Evolutionary conservation across 495 filamentous ascomycete species (phyloP), one percentile per base, ranked within the genome.

Genomic region (Talaromyces trachyspermus): DNA sequence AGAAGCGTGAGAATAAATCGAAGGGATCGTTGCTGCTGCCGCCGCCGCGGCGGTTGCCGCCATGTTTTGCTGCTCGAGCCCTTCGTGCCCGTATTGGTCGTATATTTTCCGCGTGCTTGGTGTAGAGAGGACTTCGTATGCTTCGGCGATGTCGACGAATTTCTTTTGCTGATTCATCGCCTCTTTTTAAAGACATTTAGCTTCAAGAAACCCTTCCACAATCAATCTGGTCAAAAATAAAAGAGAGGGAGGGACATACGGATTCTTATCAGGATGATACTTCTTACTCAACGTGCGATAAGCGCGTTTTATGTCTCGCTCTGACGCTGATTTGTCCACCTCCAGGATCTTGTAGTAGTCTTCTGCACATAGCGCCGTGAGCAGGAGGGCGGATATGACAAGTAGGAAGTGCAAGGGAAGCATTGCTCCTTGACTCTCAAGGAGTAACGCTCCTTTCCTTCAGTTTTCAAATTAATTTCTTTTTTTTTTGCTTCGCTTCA

Each of bases 221-320:
- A 12, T 36, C 22, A 40, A 43, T 5, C 8, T 15, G 20, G 32
- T 30, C 24, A 50, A 22, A 42, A 17, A 49, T 11, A 53, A 27
- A 38, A 38, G 22, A 51, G 24, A 27, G 35, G 32, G 36, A 24
- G 41, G 20, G 43, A 77, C 85, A 57, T 70, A 95, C 88, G 92
- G 92, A 53, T 99, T 99, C 78, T 99, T 99, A 62, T 99, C 92
- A 1, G 92, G 92, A 58, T 99, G 92, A 64, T 76, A 95, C 68
- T 95, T 95, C 68, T 96, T 96, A 75, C 86, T 92, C 4, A 97
- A 70, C 40, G 79, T 84, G 41, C 89, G 80, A 65, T 99, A 99
- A 26, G 92, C 94, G n/a, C 84, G 81, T 68, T 97, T 99, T 67
- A 98, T 89, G 59, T 97, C 88, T 55, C 79, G 80, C 40, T 95